These are phyloP conservation scores for Penicillium angulare DNA, from an alignment of 495 filamentous ascomycete species.

Conservation along the genomic window DNA sequence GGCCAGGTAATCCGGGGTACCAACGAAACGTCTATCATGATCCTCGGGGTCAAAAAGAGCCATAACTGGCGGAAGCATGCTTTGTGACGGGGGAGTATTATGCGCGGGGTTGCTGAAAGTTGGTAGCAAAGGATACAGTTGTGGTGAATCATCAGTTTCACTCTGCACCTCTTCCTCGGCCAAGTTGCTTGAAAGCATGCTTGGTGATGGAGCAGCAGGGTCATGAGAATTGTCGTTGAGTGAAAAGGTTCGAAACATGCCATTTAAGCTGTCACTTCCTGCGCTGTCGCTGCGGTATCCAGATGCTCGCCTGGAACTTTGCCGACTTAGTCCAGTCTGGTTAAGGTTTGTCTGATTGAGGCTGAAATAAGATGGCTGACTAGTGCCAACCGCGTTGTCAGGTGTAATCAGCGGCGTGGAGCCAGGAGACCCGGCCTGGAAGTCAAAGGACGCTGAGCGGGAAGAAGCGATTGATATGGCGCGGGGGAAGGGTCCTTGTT, in stretches of 20 bases:
- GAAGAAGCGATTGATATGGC: slow-evolving; percentile 86
- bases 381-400: slow-evolving; percentile 61
- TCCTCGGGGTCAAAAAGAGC: slow-evolving; percentile 95
- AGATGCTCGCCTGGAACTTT: slow-evolving; percentile 76
- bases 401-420: slow-evolving; percentile 88
- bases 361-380: slow-evolving; percentile 92
- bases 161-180: slow-evolving; percentile 72
- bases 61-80: slow-evolving; percentile 92
- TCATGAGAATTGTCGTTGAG: slow-evolving; percentile 58
- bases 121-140: slow-evolving; percentile 61
- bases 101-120: slow-evolving; percentile 53
- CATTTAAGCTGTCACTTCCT: slow-evolving; percentile 78
- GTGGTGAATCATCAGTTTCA: slow-evolving; percentile 67
- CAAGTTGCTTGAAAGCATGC: slow-evolving; percentile 42
- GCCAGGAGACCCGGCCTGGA: slow-evolving; percentile 75
- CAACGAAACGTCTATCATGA: slow-evolving; percentile 88
- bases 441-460: slow-evolving; percentile 92
- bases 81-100: slow-evolving; percentile 65
- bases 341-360: slow-evolving; percentile 72
- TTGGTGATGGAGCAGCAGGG: slow-evolving; percentile 29
- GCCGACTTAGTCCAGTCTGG: slow-evolving; percentile 63
- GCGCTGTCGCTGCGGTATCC: slow-evolving; percentile 90
- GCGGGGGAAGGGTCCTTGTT: slow-evolving; percentile 85
- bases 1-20: slow-evolving; percentile 94
- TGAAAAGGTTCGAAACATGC: slow-evolving; percentile 82